Base-by-base conservation (phyloP, 345 rosid genomes). In the Euphorbia tirucalli region DNA sequence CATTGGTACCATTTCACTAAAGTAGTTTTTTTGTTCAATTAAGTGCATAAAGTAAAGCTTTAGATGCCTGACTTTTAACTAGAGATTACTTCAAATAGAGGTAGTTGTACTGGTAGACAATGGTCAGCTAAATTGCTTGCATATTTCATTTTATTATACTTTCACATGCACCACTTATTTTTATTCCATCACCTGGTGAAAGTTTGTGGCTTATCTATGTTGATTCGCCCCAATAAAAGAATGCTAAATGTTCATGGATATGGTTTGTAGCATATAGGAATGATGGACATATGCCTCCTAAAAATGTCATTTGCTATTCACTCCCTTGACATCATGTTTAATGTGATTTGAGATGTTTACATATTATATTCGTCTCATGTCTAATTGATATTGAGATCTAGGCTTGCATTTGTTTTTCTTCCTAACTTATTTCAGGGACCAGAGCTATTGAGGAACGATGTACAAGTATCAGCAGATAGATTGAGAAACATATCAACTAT, bases 1-100 rank as follows among this genome's bases (percentile, higher is more conserved):
- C 31, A 11, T 67, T 41, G 44, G 44, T 41, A 11, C 16, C 9
- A 54, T 52, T 31, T 35, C 61, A 18, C 41, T 49, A 31, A 65
- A 22, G 44, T 19, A 59, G 24, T 16, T 58, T 59, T 74, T 64
- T 48, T 13, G 22, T 62, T 71, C n/a, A 49, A 30, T 56, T 54
- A 48, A 41, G 66, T 30, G 58, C 56, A 54, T 11, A 2, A 66
- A 32, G 61, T 50, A 22, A 66, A 50, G 65, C 41, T 44, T 37
- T 2, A 49, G 7, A 24, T 57, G 35, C 32, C 9, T 60, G 43
- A 31, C 14, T 22, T 11, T 4, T 13, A 41, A 62, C 39, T 62
- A 2, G 8, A n/a, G n/a, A n/a, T n/a, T n/a, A n/a, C n/a, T n/a
- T n/a, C n/a, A n/a, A n/a, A n/a, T n/a, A n/a, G n/a, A 35, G 27